phyloP scores from a whole-genome alignment of 2,329 filamentous ascomycete genomes.

The Stachybotrys chartarum region DNA sequence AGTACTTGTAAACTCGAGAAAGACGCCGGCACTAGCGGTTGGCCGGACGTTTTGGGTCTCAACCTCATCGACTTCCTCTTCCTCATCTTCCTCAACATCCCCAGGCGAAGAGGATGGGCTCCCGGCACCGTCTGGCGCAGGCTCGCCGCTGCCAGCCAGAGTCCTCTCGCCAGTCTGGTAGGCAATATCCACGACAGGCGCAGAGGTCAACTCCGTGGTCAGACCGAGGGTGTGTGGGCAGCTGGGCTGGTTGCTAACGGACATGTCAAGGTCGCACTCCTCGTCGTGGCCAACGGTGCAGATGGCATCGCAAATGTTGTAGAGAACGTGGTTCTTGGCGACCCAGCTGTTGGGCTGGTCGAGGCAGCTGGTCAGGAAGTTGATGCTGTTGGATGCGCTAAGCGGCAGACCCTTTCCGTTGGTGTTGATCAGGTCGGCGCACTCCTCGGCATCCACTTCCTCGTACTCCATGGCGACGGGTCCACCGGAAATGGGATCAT shows the following conservation, averaged over 20 bases:
- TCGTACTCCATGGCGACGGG: conserved; percentile 33
- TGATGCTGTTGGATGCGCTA: conserved; percentile 36
- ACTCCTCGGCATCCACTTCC: conserved; percentile 30
- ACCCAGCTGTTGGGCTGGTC: conserved; percentile 28
- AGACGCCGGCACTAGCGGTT: background rate
- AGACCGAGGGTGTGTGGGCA: conserved; percentile 28
- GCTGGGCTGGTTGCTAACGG: conserved; percentile 26
- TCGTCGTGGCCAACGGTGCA: conserved; percentile 33
- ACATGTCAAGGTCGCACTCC: conserved; percentile 28
- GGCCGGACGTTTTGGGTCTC: background rate
- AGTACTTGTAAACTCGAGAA: background rate
- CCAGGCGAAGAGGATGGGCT: background rate
- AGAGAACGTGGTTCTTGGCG: conserved; percentile 32
- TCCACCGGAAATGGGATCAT: conserved; percentile 33
- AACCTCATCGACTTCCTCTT: background rate
- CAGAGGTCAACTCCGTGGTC: conserved; percentile 16
- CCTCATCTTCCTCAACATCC: background rate
- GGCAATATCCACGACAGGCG: conserved; percentile 31
- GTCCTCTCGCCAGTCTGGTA: conserved; percentile 29
- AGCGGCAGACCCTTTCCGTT: conserved; percentile 21
- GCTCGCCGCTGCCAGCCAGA: conserved; percentile 12
- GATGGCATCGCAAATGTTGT: conserved; percentile 35
- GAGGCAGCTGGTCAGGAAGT: conserved; percentile 32
- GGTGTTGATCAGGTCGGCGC: conserved; percentile 34
- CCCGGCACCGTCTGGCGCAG: background rate